These are phyloP conservation scores for Vitrella brassicaformis DNA, from an alignment of 73 alveolate species.

Conservation along the genomic window DNA sequence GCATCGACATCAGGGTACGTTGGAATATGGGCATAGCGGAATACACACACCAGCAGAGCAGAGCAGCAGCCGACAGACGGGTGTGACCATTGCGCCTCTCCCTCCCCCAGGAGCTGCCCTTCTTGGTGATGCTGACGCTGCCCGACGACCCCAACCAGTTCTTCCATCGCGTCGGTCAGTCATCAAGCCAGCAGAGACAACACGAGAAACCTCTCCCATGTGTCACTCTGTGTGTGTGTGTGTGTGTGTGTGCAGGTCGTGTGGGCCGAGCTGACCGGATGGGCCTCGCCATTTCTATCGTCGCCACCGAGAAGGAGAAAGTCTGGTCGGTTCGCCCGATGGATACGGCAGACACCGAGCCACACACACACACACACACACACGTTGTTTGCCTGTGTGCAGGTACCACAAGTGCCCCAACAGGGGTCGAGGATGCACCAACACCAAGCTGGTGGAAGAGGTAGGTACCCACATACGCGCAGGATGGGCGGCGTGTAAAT, in stretches of 20 bases:
- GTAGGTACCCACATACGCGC: no score
- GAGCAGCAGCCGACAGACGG: neutral
- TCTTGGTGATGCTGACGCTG: neutral
- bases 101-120: no score
- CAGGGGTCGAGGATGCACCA: conserved; percentile 16
- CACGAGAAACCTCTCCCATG: neutral
- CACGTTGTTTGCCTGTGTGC: neutral
- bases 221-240: neutral
- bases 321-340: conserved; percentile 1
- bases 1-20: conserved; percentile 52
- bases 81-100: no score
- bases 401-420: conserved; percentile 40
- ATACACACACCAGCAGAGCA: neutral
- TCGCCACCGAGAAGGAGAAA: conserved; percentile 30
- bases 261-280: neutral
- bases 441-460: neutral
- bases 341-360: neutral
- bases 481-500: no score
- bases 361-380: neutral
- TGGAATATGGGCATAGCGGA: neutral
- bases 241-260: neutral
- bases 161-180: neutral
- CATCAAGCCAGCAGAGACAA: neutral
- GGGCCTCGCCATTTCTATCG: conserved; percentile 2
- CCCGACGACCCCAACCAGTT: neutral